These are phyloP conservation scores for Knoxdaviesia capensis DNA, from an alignment of 2,329 filamentous ascomycete genomes.

Conservation along the genomic window DNA sequence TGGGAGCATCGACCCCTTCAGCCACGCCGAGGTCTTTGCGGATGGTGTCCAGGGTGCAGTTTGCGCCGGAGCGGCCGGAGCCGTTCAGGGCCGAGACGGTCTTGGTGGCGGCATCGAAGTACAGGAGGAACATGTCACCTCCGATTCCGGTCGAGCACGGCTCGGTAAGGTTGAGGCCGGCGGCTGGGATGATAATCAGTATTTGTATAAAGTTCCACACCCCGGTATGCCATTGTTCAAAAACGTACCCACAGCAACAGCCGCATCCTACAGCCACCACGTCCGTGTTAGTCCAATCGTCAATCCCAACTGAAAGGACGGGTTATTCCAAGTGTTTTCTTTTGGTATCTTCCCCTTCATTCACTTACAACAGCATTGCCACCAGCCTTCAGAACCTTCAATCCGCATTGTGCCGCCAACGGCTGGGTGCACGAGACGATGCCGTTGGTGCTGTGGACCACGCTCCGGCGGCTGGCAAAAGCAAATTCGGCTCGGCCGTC, in stretches of 20 bases:
- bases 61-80: constrained; percentile 61
- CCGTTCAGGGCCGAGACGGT: constrained; percentile 79
- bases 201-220: neutral
- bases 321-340: neutral
- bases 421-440: constrained; percentile 85
- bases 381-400: constrained; percentile 66
- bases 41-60: constrained; percentile 49
- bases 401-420: constrained; percentile 69
- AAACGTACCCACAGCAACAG: constrained; percentile 62
- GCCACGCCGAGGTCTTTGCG: constrained; percentile 47
- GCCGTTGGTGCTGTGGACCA: constrained; percentile 81
- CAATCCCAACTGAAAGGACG: neutral
- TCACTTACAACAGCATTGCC: constrained; percentile 75
- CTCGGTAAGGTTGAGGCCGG: constrained; percentile 82
- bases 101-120: constrained; percentile 65
- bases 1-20: constrained; percentile 31
- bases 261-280: constrained; percentile 50
- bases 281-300: constrained; percentile 2
- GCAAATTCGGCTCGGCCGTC: neutral
- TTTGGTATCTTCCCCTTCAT: neutral
- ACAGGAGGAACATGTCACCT: constrained; percentile 93
- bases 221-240: neutral
- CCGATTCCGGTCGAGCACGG: constrained; percentile 87
- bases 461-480: constrained; percentile 40
- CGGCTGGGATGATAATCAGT: constrained; percentile 31